phyloP scores from a whole-genome alignment of 2,329 filamentous ascomycete species.

The Calonectria crousiana region DNA sequence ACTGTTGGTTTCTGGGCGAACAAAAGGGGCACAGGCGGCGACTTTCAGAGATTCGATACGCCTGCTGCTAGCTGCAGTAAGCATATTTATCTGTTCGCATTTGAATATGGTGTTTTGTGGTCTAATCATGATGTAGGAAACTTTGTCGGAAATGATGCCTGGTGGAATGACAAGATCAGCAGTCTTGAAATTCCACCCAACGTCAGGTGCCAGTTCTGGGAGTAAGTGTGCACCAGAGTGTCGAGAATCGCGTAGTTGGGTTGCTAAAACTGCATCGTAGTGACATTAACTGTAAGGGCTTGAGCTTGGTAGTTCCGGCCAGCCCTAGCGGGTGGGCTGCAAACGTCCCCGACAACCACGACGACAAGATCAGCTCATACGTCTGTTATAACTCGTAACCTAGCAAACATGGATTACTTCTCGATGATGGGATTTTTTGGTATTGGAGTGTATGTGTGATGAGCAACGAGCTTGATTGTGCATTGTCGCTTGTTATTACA shows the following conservation, averaged over 20 bases:
- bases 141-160: slow-evolving; percentile 8
- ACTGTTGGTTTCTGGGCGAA: slow-evolving; percentile 19
- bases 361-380: slow-evolving; percentile 21
- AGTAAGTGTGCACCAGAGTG: neutral
- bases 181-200: slow-evolving; percentile 20
- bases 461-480: neutral
- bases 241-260: neutral
- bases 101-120: neutral
- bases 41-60: slow-evolving; percentile 8
- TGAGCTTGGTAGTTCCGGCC: slow-evolving; percentile 7
- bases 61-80: slow-evolving; percentile 15
- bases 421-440: neutral
- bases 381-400: slow-evolving; percentile 1
- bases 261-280: neutral
- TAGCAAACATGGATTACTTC: neutral
- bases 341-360: slow-evolving; percentile 18
- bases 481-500: neutral
- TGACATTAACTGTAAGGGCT: slow-evolving; percentile 14
- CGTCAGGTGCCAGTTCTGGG: slow-evolving; percentile 20
- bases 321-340: neutral
- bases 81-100: neutral
- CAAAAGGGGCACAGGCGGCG: slow-evolving; percentile 15
- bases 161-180: slow-evolving; percentile 23
- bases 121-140: neutral
- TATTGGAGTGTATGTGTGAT: neutral